These are phyloP conservation scores for Saccharum officinarum DNA, from an alignment of 176 grass and related monocot genomes.

Conservation along the genomic window DNA sequence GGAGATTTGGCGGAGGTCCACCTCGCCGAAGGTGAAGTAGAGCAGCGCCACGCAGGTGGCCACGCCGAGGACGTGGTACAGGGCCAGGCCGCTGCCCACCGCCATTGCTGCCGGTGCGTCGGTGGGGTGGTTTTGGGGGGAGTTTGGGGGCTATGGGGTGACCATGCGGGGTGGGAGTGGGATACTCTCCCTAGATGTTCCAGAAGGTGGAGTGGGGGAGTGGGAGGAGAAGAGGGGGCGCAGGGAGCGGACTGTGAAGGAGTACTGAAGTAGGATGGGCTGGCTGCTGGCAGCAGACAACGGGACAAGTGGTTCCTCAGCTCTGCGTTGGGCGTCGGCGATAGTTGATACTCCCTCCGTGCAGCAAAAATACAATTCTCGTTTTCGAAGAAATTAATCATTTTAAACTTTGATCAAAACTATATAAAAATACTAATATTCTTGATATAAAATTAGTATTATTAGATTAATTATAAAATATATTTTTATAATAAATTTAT, in stretches of 20 bases:
- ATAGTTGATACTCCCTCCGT: not conserved
- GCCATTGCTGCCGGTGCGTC: conserved; percentile 45
- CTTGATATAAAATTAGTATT: no score
- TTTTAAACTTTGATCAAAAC: no score
- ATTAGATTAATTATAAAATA: no score
- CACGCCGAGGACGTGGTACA: conserved; percentile 77
- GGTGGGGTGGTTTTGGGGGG: not conserved
- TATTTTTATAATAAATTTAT: no score
- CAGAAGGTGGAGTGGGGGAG: conserved; percentile 34
- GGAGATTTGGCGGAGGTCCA: conserved; percentile 40
- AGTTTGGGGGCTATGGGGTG: not conserved
- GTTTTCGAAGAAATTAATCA: no score
- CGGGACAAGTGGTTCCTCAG: conserved; percentile 18
- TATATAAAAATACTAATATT: no score
- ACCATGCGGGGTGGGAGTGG: conserved; percentile 39
- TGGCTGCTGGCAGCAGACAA: not conserved
- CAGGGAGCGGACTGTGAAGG: not conserved
- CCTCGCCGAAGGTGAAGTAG: conserved; percentile 72
- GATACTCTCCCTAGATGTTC: not conserved
- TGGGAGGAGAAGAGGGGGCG: not conserved
- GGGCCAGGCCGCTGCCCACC: conserved; percentile 49
- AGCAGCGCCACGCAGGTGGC: conserved; percentile 61
- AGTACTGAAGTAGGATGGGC: not conserved
- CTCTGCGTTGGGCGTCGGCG: not conserved
- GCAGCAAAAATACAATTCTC: no score